Conservation (phyloP, 1,139 yeast species). For the Scheffersomyces quercinus region DNA sequence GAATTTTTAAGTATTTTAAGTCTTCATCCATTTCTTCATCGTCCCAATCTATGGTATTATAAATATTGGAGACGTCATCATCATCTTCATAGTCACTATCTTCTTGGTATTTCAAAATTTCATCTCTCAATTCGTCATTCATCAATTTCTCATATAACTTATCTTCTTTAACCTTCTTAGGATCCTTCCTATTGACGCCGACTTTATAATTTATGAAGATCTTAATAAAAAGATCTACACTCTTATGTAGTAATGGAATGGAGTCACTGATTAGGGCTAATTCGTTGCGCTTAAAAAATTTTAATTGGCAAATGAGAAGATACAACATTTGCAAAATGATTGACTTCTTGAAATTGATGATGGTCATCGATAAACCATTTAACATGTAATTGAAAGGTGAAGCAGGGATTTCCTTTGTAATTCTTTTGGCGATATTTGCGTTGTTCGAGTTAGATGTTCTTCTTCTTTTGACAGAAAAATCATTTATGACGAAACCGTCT, state of each 20-base stretch:
- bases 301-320: conserved; percentile 41
- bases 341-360: conserved; percentile 47
- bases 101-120: conserved; percentile 37
- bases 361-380: conserved; percentile 47
- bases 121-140: conserved; percentile 43
- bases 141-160: conserved; percentile 39
- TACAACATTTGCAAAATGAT: conserved; percentile 48
- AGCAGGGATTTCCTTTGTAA: conserved; percentile 30
- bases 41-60: conserved; percentile 47
- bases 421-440: conserved; percentile 9
- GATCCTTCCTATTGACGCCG: conserved; percentile 13
- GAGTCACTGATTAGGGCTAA: conserved; percentile 23
- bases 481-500: conserved; percentile 50
- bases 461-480: conserved; percentile 44
- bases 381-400: conserved; percentile 47
- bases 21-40: conserved; percentile 53
- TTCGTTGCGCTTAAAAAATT: conserved; percentile 27
- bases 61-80: conserved; percentile 14
- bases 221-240: conserved; percentile 39
- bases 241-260: conserved; percentile 24
- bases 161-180: conserved; percentile 33
- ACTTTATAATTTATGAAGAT: conserved; percentile 43
- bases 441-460: conserved; percentile 14
- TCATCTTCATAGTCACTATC: conserved; percentile 36
- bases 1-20: conserved; percentile 44